A percentile compares a stretch with the other conserved stretches of the same genome.
Evolutionary conservation across 495 filamentous ascomycete genomes (phyloP).

Genomic region (Neurospora sp.): DNA sequence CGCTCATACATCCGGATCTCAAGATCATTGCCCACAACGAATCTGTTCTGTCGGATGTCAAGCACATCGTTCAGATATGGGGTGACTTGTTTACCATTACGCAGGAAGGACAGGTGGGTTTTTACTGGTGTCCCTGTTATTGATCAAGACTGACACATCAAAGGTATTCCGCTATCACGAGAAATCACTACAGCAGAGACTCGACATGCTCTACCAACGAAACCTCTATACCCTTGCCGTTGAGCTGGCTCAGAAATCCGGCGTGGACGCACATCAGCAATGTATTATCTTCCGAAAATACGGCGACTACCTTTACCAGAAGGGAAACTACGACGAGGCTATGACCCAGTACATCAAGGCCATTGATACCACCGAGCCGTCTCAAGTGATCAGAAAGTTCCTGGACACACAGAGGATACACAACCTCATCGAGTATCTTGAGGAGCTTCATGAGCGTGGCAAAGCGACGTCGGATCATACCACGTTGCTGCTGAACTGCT

Average conservation of each 20-base stretch:
- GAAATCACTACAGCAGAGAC: constrained; percentile 77
- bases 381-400: constrained; percentile 91
- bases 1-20: constrained; percentile 78
- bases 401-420: constrained; percentile 94
- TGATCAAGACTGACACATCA: not conserved
- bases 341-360: constrained; percentile 98
- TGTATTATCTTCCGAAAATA: constrained; percentile 90
- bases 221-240: constrained; percentile 89
- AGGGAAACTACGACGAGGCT: constrained; percentile 86
- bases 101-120: constrained; percentile 73
- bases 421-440: constrained; percentile 94
- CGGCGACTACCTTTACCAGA: constrained; percentile 92
- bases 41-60: constrained; percentile 65
- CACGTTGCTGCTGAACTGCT: constrained; percentile 89
- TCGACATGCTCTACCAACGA: constrained; percentile 88
- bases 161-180: constrained; percentile 86
- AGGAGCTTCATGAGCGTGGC: constrained; percentile 91
- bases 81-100: constrained; percentile 81
- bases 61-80: constrained; percentile 77
- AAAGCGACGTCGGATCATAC: constrained; percentile 94
- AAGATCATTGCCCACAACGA: constrained; percentile 89
- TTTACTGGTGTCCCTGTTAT: not conserved
- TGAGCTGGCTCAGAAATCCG: constrained; percentile 82
- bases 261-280: constrained; percentile 65
- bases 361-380: constrained; percentile 89